Base-by-base conservation (phyloP, 1,284 basidiomycete species). In the Malassezia furfur region DNA sequence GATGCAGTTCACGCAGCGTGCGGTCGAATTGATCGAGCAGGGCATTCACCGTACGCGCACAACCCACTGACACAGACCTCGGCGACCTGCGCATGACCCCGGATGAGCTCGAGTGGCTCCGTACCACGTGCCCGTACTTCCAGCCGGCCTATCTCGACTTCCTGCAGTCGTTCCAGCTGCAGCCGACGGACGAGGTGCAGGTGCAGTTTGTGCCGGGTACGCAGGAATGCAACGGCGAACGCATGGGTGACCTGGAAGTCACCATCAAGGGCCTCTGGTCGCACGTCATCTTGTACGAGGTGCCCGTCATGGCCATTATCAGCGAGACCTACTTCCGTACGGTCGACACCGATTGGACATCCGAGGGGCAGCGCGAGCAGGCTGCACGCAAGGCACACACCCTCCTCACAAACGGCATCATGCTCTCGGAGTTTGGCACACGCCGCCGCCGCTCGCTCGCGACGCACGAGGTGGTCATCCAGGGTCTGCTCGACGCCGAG, bases 211-310 rank as follows among this genome's bases (percentile, higher is more conserved):
- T 82, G 1, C 21, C 47, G 11, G 78, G 1, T 78, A 82, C 52
- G 38, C 57, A 15, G 37, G 60, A 45, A 25, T 76, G 76, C 52
- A 15, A 14, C 22, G 21, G 22, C 40, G 40, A 17, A 25, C 17
- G 17, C 17, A 21, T 15, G 7, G 93, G 93, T 0, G 77, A 81
- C 53, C 78, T 96, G 36, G 82, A 85, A 50, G 84, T 96, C 57
- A 80, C 82, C 54, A 83, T 85, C 10, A 71, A 74, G 30, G 93
- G 93, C 0, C 80, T 81, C 3, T 99, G 94, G 93, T 78, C 78
- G 0, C 89, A 96, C 62, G 84, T 87, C 7, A 96, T 98, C 57
- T 77, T 96, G 17, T 99, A 94, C 84, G 93, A 98, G 77, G 90
- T 96, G 0, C 91, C 89, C 1, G 79, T 96, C 44, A 90, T 96